Percentiles rank a stretch among this genome's conserved stretches.
Conservation (phyloP, 768 basidiomycete genomes). For the Tubosaeta sp. region DNA sequence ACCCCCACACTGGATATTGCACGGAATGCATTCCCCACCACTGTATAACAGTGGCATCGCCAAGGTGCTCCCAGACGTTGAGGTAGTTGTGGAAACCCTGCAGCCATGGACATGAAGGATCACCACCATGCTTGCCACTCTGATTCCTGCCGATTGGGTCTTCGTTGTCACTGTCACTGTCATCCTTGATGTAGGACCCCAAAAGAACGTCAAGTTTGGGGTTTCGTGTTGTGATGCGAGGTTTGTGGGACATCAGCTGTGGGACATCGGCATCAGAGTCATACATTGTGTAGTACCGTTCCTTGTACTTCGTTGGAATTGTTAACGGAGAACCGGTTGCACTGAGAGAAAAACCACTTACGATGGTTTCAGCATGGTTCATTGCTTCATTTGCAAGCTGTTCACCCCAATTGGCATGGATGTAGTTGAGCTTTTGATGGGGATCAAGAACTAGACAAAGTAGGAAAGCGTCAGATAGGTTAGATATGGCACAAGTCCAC, state of each 20-base stretch:
- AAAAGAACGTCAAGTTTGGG: slow-evolving; percentile 1
- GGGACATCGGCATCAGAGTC: not conserved
- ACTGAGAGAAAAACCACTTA: not conserved
- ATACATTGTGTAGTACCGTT: slow-evolving; percentile 1
- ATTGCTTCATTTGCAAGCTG: not conserved
- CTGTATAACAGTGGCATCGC: not conserved
- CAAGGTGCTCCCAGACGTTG: not conserved
- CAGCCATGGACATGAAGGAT: slow-evolving; percentile 1
- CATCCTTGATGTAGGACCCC: not conserved
- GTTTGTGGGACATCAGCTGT: not conserved
- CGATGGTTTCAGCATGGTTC: not conserved
- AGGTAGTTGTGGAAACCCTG: slow-evolving; percentile 10
- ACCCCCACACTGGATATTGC: slow-evolving; percentile 2
- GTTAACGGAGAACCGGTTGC: not conserved
- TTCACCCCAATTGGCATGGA: slow-evolving; percentile 1
- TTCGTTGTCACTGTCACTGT: not conserved
- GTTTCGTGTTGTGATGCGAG: slow-evolving; percentile 2
- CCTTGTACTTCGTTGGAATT: slow-evolving; percentile 7
- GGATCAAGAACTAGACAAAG: slow-evolving; percentile 1
- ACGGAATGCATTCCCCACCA: slow-evolving; percentile 2
- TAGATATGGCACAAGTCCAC: not conserved
- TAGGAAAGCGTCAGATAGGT: not conserved
- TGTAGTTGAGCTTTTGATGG: slow-evolving; percentile 7
- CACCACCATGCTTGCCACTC: not conserved
- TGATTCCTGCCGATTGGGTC: not conserved